These are phyloP conservation scores for Aspergillus steynii DNA, from an alignment of 495 filamentous ascomycete species.

Conservation along the genomic window DNA sequence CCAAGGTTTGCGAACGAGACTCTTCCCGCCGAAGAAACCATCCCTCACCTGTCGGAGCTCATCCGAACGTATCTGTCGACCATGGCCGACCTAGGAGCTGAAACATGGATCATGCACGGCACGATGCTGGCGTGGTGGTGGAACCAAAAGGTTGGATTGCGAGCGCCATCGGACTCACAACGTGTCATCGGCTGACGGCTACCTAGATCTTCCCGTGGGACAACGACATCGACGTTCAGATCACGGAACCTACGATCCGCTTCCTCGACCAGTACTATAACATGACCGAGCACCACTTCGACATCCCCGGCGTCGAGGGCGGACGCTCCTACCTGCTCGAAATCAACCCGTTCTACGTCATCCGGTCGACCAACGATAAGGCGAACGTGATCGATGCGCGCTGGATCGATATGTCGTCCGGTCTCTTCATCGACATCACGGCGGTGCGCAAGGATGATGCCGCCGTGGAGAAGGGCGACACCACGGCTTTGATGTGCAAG, in stretches of 20 bases:
- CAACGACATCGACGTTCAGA: slow-evolving; percentile 60
- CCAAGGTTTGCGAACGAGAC: slow-evolving; percentile 48
- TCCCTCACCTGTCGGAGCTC: slow-evolving; percentile 46
- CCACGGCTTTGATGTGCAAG: slow-evolving; percentile 54
- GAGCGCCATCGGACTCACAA: not conserved
- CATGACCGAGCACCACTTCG: slow-evolving; percentile 59
- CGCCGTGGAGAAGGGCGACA: slow-evolving; percentile 31
- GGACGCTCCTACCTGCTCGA: slow-evolving; percentile 57
- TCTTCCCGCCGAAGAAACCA: slow-evolving; percentile 50
- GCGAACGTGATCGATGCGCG: slow-evolving; percentile 61
- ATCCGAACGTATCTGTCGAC: slow-evolving; percentile 56
- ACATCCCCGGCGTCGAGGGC: slow-evolving; percentile 40
- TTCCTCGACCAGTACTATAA: slow-evolving; percentile 62
- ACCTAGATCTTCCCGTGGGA: slow-evolving; percentile 62
- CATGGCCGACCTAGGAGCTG: slow-evolving; percentile 55
- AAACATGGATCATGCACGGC: slow-evolving; percentile 67
- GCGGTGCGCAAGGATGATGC: slow-evolving; percentile 50
- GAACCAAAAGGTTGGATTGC: slow-evolving; percentile 50
- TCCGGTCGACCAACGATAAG: slow-evolving; percentile 43
- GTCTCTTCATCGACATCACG: slow-evolving; percentile 65
- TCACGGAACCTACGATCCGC: slow-evolving; percentile 55
- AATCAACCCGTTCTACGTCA: slow-evolving; percentile 59
- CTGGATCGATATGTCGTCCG: slow-evolving; percentile 62
- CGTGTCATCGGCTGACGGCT: slow-evolving; percentile 7
- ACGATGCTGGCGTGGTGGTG: slow-evolving; percentile 64